Conservation (phyloP, 1,139 yeast genomes). For the Pichia sp. region DNA sequence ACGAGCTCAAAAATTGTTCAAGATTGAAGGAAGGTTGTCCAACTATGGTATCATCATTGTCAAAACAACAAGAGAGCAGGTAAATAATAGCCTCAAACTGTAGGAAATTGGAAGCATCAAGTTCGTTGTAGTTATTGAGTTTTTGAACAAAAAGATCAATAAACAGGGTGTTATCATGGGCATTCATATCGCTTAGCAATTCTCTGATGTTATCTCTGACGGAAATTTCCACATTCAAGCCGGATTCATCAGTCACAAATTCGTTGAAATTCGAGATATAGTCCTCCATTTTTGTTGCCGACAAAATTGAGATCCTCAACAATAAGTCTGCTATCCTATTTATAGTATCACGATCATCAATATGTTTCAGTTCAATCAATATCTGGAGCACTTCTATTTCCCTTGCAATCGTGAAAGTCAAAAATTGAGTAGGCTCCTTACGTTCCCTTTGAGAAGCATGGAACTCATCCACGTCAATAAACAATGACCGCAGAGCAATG, state of each 20-base stretch:
- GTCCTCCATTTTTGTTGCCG: constrained; percentile 23
- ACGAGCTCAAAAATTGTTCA: constrained; percentile 3
- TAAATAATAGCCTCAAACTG: constrained; percentile 36
- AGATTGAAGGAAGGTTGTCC: constrained; percentile 20
- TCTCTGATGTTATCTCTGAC: constrained; percentile 52
- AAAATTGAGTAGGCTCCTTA: constrained; percentile 18
- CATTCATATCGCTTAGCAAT: constrained; percentile 38
- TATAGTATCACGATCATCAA: constrained; percentile 12
- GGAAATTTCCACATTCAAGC: constrained; percentile 41
- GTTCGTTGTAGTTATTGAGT: constrained; percentile 8
- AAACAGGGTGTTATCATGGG: constrained; percentile 29
- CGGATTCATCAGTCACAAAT: constrained; percentile 69
- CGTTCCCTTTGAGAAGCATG: constrained; percentile 19
- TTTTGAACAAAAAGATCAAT: constrained; percentile 24
- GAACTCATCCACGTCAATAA: constrained; percentile 19
- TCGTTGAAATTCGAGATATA: constrained; percentile 54
- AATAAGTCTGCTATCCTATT: constrained; percentile 21
- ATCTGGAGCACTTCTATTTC: constrained; percentile 19
- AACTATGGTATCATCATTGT: constrained; percentile 36
- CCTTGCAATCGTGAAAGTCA: constrained; percentile 15
- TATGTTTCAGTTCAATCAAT: constrained; percentile 15
- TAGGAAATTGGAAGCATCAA: constrained; percentile 1
- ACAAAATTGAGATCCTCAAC: constrained; percentile 15
- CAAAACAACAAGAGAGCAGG: constrained; percentile 36
- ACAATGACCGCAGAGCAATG: constrained; percentile 5